These are phyloP conservation scores for Scheffersomyces parashehatae DNA, from an alignment of 1,139 yeast species.

Conservation along the genomic window DNA sequence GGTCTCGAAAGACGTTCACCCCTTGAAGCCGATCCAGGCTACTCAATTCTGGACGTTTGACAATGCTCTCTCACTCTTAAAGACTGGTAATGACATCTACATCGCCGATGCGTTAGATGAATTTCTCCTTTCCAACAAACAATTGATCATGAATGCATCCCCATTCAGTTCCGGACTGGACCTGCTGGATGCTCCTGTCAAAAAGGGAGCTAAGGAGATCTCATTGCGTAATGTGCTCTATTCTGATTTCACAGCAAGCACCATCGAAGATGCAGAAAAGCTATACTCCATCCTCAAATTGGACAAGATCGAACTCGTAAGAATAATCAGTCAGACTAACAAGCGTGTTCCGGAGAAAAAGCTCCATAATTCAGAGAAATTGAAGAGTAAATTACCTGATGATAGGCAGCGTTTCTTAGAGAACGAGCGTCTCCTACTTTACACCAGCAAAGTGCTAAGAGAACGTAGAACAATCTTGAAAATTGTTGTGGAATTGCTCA, in stretches of 20 bases:
- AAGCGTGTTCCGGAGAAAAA: slow-evolving; percentile 36
- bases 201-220: slow-evolving; percentile 26
- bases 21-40: slow-evolving; percentile 37
- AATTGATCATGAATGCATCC: slow-evolving; percentile 27
- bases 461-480: slow-evolving; percentile 49
- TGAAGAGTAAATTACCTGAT: slow-evolving; percentile 37
- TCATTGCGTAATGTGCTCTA: slow-evolving; percentile 42
- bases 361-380: slow-evolving; percentile 19
- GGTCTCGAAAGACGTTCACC: slow-evolving; percentile 6
- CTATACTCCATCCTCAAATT: slow-evolving; percentile 35
- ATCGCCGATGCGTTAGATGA: slow-evolving; percentile 44
- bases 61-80: slow-evolving; percentile 38
- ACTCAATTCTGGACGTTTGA: slow-evolving; percentile 46
- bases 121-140: slow-evolving; percentile 40
- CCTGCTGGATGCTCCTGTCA: slow-evolving; percentile 1
- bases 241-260: slow-evolving; percentile 30
- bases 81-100: slow-evolving; percentile 32
- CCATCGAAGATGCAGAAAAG: slow-evolving; percentile 39
- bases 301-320: slow-evolving; percentile 42
- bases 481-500: slow-evolving; percentile 39
- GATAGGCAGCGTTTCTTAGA: slow-evolving; percentile 33
- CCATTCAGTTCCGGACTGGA: slow-evolving; percentile 27
- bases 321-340: slow-evolving; percentile 45
- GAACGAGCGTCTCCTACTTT: slow-evolving; percentile 28
- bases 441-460: slow-evolving; percentile 37